Conservation (phyloP, 805 yeast species). For the Schwanniomyces occidentalis region DNA sequence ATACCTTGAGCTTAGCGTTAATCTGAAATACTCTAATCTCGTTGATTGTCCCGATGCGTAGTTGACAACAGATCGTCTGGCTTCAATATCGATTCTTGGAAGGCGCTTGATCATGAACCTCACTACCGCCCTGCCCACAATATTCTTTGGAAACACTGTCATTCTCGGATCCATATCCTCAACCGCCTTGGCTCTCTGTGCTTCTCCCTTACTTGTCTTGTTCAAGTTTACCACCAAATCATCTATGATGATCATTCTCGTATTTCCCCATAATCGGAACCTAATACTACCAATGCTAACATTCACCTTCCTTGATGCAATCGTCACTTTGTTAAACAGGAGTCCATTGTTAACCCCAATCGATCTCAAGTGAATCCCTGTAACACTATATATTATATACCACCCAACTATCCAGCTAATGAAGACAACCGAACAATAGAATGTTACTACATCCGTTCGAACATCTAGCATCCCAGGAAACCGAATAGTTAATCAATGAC, state of each 20-base stretch:
- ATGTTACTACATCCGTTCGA: background rate
- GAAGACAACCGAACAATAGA: background rate
- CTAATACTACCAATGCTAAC: slow-evolving; percentile 24
- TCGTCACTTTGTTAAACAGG: slow-evolving; percentile 30
- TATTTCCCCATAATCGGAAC: slow-evolving; percentile 41
- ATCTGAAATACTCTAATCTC: slow-evolving; percentile 20
- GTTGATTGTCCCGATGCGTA: slow-evolving; percentile 7
- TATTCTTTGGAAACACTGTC: slow-evolving; percentile 17
- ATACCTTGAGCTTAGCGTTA: slow-evolving; percentile 19
- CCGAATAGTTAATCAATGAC: too few relatives aligned
- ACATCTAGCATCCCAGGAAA: slow-evolving; percentile 1
- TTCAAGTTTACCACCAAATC: slow-evolving; percentile 17
- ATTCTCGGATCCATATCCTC: slow-evolving; percentile 4
- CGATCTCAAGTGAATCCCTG: slow-evolving; percentile 35
- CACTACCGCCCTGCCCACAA: slow-evolving; percentile 8
- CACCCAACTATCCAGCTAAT: slow-evolving; percentile 29
- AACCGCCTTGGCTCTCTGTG: background rate
- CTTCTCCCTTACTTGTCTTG: slow-evolving; percentile 1
- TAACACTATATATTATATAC: slow-evolving; percentile 27
- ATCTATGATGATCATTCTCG: slow-evolving; percentile 30
- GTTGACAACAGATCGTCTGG: slow-evolving; percentile 9
- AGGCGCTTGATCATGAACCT: slow-evolving; percentile 16
- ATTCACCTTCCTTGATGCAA: slow-evolving; percentile 12
- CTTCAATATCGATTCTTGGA: slow-evolving; percentile 25
- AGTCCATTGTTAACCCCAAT: slow-evolving; percentile 40